These are phyloP conservation scores for Cantharellus anzutake DNA, from an alignment of 768 basidiomycete species.

Conservation along the genomic window DNA sequence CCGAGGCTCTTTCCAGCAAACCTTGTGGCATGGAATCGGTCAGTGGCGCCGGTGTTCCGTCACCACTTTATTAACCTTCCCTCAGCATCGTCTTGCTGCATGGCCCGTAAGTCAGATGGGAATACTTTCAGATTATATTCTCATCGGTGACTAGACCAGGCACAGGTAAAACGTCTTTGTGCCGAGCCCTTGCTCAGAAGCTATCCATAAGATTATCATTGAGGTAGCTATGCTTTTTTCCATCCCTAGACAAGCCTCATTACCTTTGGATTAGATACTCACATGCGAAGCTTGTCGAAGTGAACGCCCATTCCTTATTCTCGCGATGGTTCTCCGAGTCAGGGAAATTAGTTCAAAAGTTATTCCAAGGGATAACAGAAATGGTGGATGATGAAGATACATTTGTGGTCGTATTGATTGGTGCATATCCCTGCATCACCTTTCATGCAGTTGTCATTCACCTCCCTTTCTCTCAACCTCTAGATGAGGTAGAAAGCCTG, in stretches of 20 bases:
- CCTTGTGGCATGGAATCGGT: constrained; percentile 86
- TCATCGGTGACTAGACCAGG: constrained; percentile 33
- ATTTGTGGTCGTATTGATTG: constrained; percentile 89
- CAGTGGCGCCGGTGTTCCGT: constrained; percentile 3
- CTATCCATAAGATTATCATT: constrained; percentile 77
- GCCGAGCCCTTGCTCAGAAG: constrained; percentile 89
- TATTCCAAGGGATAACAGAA: constrained; percentile 78
- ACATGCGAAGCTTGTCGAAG: constrained; percentile 77
- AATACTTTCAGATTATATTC: neutral
- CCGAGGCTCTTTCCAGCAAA: constrained; percentile 35
- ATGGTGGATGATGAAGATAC: constrained; percentile 80
- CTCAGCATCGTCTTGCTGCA: constrained; percentile 66
- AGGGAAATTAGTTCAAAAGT: constrained; percentile 87
- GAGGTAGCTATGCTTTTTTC: constrained; percentile 25
- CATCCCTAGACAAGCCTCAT: neutral
- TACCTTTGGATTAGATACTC: constrained; percentile 39
- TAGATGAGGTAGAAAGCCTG: constrained; percentile 92
- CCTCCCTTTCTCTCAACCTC: neutral
- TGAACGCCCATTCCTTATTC: constrained; percentile 95
- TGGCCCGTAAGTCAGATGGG: constrained; percentile 34
- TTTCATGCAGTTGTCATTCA: neutral
- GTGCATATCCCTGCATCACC: constrained; percentile 20
- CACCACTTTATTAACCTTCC: neutral
- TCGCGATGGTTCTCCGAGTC: constrained; percentile 99
- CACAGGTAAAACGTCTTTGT: constrained; percentile 91